Conservation (phyloP, 139 green algal species). For the Chlorella sp. region DNA sequence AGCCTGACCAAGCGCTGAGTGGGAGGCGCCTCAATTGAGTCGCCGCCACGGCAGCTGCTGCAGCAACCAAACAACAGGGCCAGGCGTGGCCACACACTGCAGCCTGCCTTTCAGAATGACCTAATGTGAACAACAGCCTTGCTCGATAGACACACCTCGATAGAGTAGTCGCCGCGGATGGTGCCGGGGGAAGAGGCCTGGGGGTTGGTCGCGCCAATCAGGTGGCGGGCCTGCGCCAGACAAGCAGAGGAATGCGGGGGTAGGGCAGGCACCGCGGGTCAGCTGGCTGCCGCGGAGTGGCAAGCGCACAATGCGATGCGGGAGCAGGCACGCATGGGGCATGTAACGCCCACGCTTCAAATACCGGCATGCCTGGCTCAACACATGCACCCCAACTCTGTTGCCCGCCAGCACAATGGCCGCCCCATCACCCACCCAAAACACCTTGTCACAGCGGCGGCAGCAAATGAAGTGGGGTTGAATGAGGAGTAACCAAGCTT, state of each 20-base stretch:
- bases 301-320: neutral
- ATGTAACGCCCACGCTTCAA: neutral
- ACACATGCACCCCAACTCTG: too few relatives aligned
- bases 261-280: neutral
- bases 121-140: too few relatives aligned
- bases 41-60: too few relatives aligned
- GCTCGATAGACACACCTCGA: slow-evolving; percentile 61
- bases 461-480: too few relatives aligned
- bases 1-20: too few relatives aligned
- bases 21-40: too few relatives aligned
- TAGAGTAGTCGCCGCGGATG: slow-evolving; percentile 89
- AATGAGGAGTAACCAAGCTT: too few relatives aligned
- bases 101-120: too few relatives aligned
- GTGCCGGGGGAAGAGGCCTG: slow-evolving; percentile 81
- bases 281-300: neutral
- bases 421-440: too few relatives aligned
- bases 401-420: neutral
- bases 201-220: slow-evolving; percentile 95
- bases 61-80: too few relatives aligned
- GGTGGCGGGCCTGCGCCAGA: slow-evolving; percentile 42
- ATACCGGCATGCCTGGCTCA: too few relatives aligned
- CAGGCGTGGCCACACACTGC: too few relatives aligned
- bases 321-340: neutral
- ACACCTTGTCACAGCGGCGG: neutral
- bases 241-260: neutral